Percentiles rank a stretch among this genome's conserved stretches.
phyloP scores from a whole-genome alignment of 1,139 yeast genomes.

The Lodderomyces margitis region DNA sequence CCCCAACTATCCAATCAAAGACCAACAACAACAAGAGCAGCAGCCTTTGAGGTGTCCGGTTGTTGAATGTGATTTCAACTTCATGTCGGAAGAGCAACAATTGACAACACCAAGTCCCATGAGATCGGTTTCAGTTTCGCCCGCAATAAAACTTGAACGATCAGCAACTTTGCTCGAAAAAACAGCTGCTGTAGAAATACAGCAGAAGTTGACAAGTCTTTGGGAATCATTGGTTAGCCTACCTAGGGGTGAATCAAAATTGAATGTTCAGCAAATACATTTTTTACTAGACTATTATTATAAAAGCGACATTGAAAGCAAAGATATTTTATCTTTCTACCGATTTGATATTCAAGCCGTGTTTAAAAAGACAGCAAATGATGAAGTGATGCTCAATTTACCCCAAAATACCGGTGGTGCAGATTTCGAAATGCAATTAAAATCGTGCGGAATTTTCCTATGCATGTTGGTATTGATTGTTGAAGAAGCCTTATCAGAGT shows the following conservation, averaged over 20 bases:
- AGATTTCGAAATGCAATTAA: constrained; percentile 8
- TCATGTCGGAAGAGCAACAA: constrained; percentile 28
- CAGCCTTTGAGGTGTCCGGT: constrained; percentile 34
- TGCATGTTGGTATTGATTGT: constrained; percentile 32
- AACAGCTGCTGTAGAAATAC: constrained; percentile 3
- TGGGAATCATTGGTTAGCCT: constrained; percentile 28
- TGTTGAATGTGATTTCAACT: constrained; percentile 40
- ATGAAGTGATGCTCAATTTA: constrained; percentile 17
- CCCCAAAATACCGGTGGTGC: constrained; percentile 6
- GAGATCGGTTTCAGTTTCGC: not conserved
- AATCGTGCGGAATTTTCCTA: constrained; percentile 28
- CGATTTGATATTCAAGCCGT: constrained; percentile 25
- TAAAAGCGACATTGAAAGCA: constrained; percentile 21
- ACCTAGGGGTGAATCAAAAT: constrained; percentile 21
- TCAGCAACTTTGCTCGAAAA: constrained; percentile 5
- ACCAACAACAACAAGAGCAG: constrained; percentile 7
- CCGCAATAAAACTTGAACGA: not conserved
- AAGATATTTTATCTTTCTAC: constrained; percentile 26
- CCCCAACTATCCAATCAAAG: constrained; percentile 4
- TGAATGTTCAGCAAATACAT: constrained; percentile 30
- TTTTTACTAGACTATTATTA: constrained; percentile 37
- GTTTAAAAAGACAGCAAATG: constrained; percentile 18
- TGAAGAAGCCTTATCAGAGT: constrained; percentile 30
- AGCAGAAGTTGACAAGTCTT: constrained; percentile 18
- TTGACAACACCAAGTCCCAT: constrained; percentile 13